Evolutionary conservation across 2,329 filamentous ascomycete genomes (phyloP).

Genomic region (Zasmidium citrigriseum): DNA sequence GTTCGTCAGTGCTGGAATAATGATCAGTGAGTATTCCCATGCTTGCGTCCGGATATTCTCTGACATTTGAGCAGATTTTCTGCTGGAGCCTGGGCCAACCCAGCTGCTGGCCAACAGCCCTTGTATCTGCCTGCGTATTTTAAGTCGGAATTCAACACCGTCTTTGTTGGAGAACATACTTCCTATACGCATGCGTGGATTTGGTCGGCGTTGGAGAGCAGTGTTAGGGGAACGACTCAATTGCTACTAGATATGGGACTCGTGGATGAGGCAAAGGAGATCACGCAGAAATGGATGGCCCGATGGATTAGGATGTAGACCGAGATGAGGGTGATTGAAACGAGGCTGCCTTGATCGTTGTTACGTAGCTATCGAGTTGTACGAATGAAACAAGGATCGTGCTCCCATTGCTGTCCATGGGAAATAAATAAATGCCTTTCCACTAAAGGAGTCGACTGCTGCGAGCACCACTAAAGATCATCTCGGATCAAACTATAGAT

Average conservation of each 20-base stretch:
- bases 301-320: constrained; percentile 60
- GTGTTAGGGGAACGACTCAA: constrained; percentile 65
- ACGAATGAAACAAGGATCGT: no score
- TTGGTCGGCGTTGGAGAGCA: constrained; percentile 66
- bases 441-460: no score
- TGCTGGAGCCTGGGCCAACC: constrained; percentile 61
- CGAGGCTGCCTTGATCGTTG: no score
- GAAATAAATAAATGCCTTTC: no score
- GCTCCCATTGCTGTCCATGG: no score
- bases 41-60: no score
- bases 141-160: constrained; percentile 67
- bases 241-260: constrained; percentile 64
- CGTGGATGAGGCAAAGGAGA: constrained; percentile 68
- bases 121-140: constrained; percentile 73
- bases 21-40: no score
- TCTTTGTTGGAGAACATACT: constrained; percentile 66
- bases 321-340: no score
- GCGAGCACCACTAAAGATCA: no score
- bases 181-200: constrained; percentile 74
- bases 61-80: no score
- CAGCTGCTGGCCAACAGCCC: constrained; percentile 65
- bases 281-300: constrained; percentile 68
- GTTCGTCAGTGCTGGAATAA: constrained; percentile 66
- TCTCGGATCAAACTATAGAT: no score
- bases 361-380: no score